A percentile compares a stretch with the other conserved stretches of the same genome.
Conservation (phyloP, 1,139 yeast species). For the Saccharomyces hybrid region DNA sequence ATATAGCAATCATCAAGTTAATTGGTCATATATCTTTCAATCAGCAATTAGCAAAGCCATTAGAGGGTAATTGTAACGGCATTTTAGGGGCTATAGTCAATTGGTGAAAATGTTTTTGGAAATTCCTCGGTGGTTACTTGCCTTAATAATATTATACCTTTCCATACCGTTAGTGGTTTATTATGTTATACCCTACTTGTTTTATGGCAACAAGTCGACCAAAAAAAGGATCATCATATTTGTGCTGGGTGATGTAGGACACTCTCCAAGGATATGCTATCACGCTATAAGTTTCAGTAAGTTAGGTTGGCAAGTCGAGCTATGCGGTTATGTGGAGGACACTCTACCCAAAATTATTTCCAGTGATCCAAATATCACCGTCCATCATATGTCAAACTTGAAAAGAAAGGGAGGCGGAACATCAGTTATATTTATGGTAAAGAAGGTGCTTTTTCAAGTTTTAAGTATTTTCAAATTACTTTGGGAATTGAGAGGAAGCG, state of each 20-base stretch:
- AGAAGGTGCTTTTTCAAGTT: constrained; percentile 55
- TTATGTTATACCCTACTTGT: constrained; percentile 29
- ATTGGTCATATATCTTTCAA: background rate
- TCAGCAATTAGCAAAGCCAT: background rate
- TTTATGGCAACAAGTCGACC: constrained; percentile 29
- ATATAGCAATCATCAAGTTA: background rate
- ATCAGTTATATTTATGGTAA: constrained; percentile 43
- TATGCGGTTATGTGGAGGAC: constrained; percentile 77
- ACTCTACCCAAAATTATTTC: constrained; percentile 43
- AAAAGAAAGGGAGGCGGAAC: constrained; percentile 1
- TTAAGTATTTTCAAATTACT: constrained; percentile 40
- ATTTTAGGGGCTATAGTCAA: background rate
- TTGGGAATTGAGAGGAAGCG: constrained; percentile 50
- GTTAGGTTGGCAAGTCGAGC: constrained; percentile 62
- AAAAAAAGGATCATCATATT: constrained; percentile 58
- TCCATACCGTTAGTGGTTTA: constrained; percentile 33
- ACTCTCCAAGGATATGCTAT: constrained; percentile 91
- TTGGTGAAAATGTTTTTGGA: constrained; percentile 2
- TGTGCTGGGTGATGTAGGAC: constrained; percentile 90
- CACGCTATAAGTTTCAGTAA: constrained; percentile 76
- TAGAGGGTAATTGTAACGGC: background rate
- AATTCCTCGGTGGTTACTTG: constrained; percentile 19
- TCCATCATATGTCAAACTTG: constrained; percentile 34
- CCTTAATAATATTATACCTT: constrained; percentile 32
- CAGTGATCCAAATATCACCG: constrained; percentile 46